Base-by-base conservation (phyloP, 2,329 filamentous ascomycete genomes). In the Pseudocercospora ulei region DNA sequence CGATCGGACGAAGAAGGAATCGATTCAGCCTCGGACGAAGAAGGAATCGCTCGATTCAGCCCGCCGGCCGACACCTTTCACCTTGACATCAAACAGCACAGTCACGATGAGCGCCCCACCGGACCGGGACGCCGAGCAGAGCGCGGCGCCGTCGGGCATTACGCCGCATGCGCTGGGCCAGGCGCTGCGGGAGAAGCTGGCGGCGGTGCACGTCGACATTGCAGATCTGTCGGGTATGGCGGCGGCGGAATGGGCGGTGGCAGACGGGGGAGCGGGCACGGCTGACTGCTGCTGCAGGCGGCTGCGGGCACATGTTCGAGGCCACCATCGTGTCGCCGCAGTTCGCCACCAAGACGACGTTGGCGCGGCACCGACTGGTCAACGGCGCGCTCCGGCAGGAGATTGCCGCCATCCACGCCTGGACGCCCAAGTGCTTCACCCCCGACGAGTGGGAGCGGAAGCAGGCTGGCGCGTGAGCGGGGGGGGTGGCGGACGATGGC, bases 401-500 rank as follows among this genome's bases (percentile, higher is more conserved):
- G 65, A 93, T 95, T 60, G 82, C 83, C 9, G 75, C 74, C 49
- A 93, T 95, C 53, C 87, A 95, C 67, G 87, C 87, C 24, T 95
- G 87, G 87, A 92, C 84, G 39, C 84, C 86, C 17, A 92, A 86
- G 65, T 94, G 87, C 62, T 82, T 86, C 66, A 95, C 87, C 5
- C 83, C 84, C 0, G 83, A 86, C 55, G 84, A 95, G 67, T 93
- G 82, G 77, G 75, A 83, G 65, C 77, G 75, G 62, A 73, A 80
- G 62, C 70, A 72, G 46, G 57, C 35, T 34, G 45, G 39, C 3
- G 35, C 36, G 7, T 49, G 46, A 48, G 19, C 3, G 5, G 2
- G 5, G 18, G 11, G 14, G n/a, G n/a, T n/a, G n/a, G n/a, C n/a
- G n/a, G n/a, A n/a, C n/a, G n/a, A n/a, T n/a, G n/a, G n/a, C n/a